These are phyloP conservation scores for Auriscalpium microsporum DNA, from an alignment of 768 basidiomycete genomes.

Conservation along the genomic window DNA sequence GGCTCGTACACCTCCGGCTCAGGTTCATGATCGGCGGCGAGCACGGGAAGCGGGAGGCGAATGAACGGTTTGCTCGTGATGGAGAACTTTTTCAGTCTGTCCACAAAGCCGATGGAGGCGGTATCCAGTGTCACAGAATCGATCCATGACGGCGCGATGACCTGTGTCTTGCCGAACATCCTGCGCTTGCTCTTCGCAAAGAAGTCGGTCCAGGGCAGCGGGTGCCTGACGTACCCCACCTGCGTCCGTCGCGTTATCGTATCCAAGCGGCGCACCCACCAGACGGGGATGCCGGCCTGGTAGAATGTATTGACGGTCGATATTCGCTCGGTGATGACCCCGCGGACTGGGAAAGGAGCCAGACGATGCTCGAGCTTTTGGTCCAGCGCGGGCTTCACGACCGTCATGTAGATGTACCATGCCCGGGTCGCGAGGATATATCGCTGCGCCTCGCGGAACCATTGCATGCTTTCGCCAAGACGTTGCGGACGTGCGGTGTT, in stretches of 20 bases:
- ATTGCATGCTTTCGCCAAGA: neutral
- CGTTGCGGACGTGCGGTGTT: no score
- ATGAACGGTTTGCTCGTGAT: neutral
- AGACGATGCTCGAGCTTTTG: neutral
- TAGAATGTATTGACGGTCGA: neutral
- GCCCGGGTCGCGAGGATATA: neutral
- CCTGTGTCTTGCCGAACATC: neutral
- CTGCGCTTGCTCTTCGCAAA: neutral
- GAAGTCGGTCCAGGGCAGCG: neutral
- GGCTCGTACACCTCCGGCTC: neutral
- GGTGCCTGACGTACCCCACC: neutral
- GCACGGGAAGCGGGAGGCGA: neutral
- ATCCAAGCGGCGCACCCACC: neutral
- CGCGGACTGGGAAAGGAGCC: neutral
- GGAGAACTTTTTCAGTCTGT: neutral
- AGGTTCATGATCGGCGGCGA: neutral
- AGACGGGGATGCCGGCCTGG: neutral
- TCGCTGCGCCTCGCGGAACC: neutral
- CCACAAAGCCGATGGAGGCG: neutral
- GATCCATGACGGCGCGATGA: neutral
- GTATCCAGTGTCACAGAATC: neutral
- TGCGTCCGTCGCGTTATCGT: neutral
- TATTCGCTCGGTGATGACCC: neutral
- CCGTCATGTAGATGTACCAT: neutral
- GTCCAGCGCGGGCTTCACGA: neutral